Evolutionary conservation across 805 yeast species (phyloP), one percentile per base, ranked within the genome.

Genomic region (Dipodascopsis uninucleata): DNA sequence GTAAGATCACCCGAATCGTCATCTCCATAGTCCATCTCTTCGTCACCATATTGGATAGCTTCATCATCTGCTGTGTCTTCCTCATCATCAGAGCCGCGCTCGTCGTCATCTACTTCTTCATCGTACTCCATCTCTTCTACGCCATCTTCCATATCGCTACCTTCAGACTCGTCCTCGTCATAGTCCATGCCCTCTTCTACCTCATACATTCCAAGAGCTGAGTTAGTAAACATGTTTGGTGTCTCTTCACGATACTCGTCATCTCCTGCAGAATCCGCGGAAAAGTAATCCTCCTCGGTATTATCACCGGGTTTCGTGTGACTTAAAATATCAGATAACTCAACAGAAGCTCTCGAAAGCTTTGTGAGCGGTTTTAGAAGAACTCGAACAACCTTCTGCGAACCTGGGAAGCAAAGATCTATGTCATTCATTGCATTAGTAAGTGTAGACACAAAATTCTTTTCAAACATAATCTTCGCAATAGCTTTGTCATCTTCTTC

Each of bases 131-230:
- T 49, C 18, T 56, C 65, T 7, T 70, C 65, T 45, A 70, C 71
- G 7, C 68, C 70, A 4, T 71, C 79, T 21, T 72, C 77, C 21
- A 70, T 74, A 31, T 72, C 79, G 22, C 48, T 40, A 5, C 36
- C 45, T 16, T 42, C 57, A n/a, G 45, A 37, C 20, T 70, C 76
- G n/a, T 70, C 77, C 6, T 75, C 81, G 9, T 77, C 82, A 26
- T 79, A 83, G 34, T 77, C 76, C 52, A 78, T 82, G 28, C 76
- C 74, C 40, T 82, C 93, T 26, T 75, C 85, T 31, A 85, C 81
- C 57, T 90, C 97, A 61, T 83, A 90, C 94, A 90, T 89, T 1
- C 96, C 97, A 31, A 90, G 70, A 0, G 97, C 85, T 0, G 97
- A 89, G 61, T 93, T 89, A 31, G 82, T 71, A 64, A 90, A 79